phyloP scores from a whole-genome alignment of 1,139 yeast genomes.

The Yamadazyma dushanensis region DNA sequence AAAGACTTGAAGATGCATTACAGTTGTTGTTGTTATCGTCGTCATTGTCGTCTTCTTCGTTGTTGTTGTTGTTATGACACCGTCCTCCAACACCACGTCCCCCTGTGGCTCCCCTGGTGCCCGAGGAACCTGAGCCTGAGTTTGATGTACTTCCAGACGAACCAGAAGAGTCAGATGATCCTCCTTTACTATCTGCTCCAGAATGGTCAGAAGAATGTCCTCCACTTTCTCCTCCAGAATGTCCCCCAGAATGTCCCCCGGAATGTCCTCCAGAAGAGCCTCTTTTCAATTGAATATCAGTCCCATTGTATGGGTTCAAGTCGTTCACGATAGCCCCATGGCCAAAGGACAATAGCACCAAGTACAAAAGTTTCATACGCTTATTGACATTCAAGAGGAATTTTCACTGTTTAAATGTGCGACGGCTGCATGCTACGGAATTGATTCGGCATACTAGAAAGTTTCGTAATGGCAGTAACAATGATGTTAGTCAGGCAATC shows the following conservation, averaged over 20 bases:
- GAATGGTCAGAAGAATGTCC: not conserved
- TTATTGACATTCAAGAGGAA: not conserved
- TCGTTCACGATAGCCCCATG: constrained; percentile 3
- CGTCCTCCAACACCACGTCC: no score
- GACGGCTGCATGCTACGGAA: no score
- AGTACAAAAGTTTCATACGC: not conserved
- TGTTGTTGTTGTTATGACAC: not conserved
- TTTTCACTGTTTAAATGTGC: no score
- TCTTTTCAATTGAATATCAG: not conserved
- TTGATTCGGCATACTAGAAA: no score
- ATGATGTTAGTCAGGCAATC: no score
- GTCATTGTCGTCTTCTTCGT: constrained; percentile 1
- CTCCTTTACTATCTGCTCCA: no score
- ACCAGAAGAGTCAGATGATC: no score
- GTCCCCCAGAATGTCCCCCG: not conserved
- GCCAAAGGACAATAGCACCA: not conserved
- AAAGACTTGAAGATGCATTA: no score
- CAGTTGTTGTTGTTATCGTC: not conserved
- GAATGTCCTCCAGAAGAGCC: constrained; percentile 1
- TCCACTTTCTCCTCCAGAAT: not conserved
- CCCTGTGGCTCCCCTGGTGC: no score
- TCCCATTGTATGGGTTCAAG: not conserved
- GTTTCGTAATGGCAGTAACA: no score
- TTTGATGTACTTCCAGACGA: no score
- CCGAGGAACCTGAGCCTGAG: no score